Percentiles rank a stretch among this genome's conserved stretches.
Conservation (phyloP, 73 alveolate species). For the Paramecium biaurelia region DNA sequence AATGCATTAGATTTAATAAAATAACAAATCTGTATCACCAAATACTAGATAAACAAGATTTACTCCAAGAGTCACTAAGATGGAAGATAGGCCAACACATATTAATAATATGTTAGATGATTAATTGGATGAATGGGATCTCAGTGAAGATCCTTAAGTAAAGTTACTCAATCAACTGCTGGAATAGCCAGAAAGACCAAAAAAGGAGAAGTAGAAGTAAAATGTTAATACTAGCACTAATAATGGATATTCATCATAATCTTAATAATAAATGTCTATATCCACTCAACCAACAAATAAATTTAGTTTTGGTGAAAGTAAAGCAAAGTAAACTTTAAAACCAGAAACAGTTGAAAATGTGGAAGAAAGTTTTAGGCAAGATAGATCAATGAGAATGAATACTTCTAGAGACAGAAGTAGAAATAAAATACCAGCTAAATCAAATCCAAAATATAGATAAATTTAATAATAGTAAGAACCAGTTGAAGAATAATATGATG, state of each 20-base stretch:
- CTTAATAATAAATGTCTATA: background rate
- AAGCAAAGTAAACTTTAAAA: background rate
- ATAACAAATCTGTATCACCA: background rate
- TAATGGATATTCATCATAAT: background rate
- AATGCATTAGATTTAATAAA: background rate
- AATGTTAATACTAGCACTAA: background rate
- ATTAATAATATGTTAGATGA: slow-evolving; percentile 24
- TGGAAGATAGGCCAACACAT: slow-evolving; percentile 29
- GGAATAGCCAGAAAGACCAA: background rate
- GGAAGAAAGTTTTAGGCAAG: background rate
- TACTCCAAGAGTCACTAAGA: slow-evolving; percentile 18
- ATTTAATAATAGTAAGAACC: background rate
- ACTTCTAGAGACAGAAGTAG: slow-evolving; percentile 17
- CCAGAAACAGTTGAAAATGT: background rate
- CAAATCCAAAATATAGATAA: background rate
- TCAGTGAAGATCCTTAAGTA: slow-evolving; percentile 16
- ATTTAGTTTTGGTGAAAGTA: slow-evolving; percentile 42
- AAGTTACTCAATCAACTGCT: background rate
- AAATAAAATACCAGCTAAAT: background rate
- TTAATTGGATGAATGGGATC: slow-evolving; percentile 32
- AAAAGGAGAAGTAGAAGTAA: background rate
- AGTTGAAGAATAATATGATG: slow-evolving; percentile 16
- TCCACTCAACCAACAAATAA: slow-evolving; percentile 1
- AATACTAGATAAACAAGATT: slow-evolving; percentile 43
- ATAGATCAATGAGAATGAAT: background rate